phyloP scores from a whole-genome alignment of 1,284 basidiomycete species.

The Coriolopsis trogii region DNA sequence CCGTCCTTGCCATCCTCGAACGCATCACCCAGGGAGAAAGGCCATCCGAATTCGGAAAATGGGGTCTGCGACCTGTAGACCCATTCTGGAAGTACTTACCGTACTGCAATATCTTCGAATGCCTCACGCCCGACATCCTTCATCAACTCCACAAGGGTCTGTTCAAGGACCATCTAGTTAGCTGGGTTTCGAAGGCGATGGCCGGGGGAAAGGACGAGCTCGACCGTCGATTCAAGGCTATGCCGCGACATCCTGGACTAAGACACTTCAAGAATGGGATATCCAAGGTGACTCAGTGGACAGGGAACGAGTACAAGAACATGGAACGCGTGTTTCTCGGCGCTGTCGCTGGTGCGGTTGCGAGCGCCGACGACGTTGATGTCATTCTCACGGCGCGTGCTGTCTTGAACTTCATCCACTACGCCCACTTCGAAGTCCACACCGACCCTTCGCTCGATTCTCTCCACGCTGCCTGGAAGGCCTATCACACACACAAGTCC shows the following conservation, averaged over 20 bases:
- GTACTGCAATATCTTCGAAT: conserved; percentile 26
- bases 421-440: conserved; percentile 21
- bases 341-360: conserved; percentile 23
- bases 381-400: conserved; percentile 18
- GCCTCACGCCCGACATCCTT: conserved; percentile 29
- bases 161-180: conserved; percentile 34
- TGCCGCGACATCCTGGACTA: conserved; percentile 22
- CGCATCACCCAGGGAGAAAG: neutral
- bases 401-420: conserved; percentile 33
- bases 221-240: conserved; percentile 25
- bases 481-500: conserved; percentile 28
- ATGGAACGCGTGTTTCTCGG: conserved; percentile 30
- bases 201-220: conserved; percentile 21
- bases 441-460: conserved; percentile 15
- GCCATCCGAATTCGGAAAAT: conserved; percentile 4
- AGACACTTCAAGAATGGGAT: conserved; percentile 31
- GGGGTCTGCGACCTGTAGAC: conserved; percentile 8
- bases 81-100: conserved; percentile 31
- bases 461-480: conserved; percentile 10
- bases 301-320: conserved; percentile 30
- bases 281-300: conserved; percentile 29
- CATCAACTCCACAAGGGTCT: conserved; percentile 35
- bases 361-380: conserved; percentile 4
- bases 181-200: conserved; percentile 22
- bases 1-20: neutral